phyloP scores from a whole-genome alignment of 257 asterid genomes.

The Ilex asprella region DNA sequence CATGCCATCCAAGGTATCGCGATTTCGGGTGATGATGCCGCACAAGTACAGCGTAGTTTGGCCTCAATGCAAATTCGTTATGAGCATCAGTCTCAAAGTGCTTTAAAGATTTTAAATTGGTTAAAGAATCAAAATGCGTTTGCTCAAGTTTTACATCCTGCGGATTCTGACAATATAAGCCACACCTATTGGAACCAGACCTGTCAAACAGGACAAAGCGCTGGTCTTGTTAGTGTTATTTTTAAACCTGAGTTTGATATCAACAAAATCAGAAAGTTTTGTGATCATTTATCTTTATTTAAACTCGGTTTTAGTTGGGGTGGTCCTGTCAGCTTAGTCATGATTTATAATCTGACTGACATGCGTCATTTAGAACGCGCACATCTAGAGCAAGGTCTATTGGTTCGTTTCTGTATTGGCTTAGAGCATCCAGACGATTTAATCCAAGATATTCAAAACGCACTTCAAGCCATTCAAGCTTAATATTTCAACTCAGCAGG shows the following conservation, averaged over 20 bases:
- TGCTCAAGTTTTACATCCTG: neutral
- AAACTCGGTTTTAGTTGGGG: neutral
- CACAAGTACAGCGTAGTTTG: neutral
- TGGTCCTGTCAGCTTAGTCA: neutral
- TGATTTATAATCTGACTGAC: neutral
- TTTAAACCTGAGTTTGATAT: neutral
- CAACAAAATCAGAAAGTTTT: neutral
- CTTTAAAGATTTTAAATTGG: neutral
- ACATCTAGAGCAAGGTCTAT: neutral
- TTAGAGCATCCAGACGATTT: neutral
- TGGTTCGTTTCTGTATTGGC: neutral
- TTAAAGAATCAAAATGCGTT: neutral
- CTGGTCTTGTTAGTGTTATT: neutral
- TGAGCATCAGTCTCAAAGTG: neutral
- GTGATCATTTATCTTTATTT: neutral
- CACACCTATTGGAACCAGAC: neutral
- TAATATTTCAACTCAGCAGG: too few relatives aligned
- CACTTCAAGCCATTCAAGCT: too few relatives aligned
- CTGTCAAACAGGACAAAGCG: neutral
- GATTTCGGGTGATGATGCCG: neutral
- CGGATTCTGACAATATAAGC: neutral
- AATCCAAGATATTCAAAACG: neutral
- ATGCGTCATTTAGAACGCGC: neutral
- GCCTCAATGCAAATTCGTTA: neutral
- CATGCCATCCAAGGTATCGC: neutral